Evolutionary conservation across 1,284 basidiomycete species (phyloP).

Genomic region (Fomes fomentarius): DNA sequence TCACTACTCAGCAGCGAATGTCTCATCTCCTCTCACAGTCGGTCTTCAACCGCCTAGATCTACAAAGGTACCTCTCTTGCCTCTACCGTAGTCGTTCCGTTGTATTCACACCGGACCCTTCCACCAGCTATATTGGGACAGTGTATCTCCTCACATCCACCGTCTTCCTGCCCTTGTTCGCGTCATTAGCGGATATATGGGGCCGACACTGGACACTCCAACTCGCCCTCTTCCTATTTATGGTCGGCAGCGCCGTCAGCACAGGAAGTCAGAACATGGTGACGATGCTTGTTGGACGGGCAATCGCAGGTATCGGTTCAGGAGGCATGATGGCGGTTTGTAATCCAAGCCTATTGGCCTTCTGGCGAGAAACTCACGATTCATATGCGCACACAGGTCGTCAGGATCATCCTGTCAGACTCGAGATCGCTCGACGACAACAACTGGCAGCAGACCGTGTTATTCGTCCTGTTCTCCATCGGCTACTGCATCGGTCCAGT

Average conservation of each 20-base stretch:
- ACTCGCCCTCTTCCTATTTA: constrained; percentile 45
- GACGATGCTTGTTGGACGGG: constrained; percentile 48
- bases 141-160: constrained; percentile 47
- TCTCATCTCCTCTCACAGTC: constrained; percentile 35
- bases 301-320: constrained; percentile 50
- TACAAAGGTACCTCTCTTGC: constrained; percentile 50
- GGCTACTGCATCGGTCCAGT: constrained; percentile 49
- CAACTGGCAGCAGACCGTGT: constrained; percentile 43
- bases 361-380: neutral
- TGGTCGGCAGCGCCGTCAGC: constrained; percentile 48
- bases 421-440: constrained; percentile 45
- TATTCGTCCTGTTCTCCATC: constrained; percentile 47
- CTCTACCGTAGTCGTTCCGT: constrained; percentile 4
- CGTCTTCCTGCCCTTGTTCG: constrained; percentile 55
- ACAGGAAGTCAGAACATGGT: constrained; percentile 47
- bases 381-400: constrained; percentile 34
- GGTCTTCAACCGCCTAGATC: constrained; percentile 45
- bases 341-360: too few relatives aligned
- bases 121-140: constrained; percentile 43
- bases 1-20: neutral
- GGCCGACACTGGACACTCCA: constrained; percentile 52
- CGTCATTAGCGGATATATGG: constrained; percentile 50
- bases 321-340: constrained; percentile 49
- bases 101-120: constrained; percentile 9
- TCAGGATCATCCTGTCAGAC: constrained; percentile 49